Conservation (phyloP, 2,329 filamentous ascomycete species). For the Endoconidiophora polonica region DNA sequence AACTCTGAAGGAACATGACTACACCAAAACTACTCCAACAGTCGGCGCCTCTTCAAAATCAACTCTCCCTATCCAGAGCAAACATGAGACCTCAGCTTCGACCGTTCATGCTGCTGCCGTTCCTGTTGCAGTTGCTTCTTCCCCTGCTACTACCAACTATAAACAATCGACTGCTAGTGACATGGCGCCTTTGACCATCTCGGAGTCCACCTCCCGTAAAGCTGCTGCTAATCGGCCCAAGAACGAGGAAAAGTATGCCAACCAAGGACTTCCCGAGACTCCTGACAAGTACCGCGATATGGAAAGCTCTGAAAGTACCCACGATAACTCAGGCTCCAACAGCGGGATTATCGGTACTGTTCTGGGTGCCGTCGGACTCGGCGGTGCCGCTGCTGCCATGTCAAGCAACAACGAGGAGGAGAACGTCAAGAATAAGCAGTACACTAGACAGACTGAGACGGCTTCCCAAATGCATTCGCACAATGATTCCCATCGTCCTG, state of each 20-base stretch:
- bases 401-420: not conserved
- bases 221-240: not conserved
- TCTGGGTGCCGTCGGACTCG: constrained; percentile 9
- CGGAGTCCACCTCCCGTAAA: not conserved
- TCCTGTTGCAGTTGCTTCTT: not conserved
- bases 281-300: not conserved
- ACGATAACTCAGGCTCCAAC: not conserved
- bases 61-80: too few relatives aligned
- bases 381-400: constrained; percentile 8
- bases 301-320: not conserved
- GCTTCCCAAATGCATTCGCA: not conserved
- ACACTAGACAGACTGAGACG: not conserved
- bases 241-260: not conserved
- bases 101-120: not conserved
- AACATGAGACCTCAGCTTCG: not conserved
- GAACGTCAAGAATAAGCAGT: not conserved
- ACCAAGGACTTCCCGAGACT: not conserved
- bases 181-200: not conserved
- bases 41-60: too few relatives aligned
- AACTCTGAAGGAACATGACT: not conserved
- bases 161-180: too few relatives aligned
- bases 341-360: constrained; percentile 6
- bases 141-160: not conserved
- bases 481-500: not conserved
- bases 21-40: not conserved